phyloP scores from a whole-genome alignment of 129 eudicot species.

The Dittrichia graveolens region DNA sequence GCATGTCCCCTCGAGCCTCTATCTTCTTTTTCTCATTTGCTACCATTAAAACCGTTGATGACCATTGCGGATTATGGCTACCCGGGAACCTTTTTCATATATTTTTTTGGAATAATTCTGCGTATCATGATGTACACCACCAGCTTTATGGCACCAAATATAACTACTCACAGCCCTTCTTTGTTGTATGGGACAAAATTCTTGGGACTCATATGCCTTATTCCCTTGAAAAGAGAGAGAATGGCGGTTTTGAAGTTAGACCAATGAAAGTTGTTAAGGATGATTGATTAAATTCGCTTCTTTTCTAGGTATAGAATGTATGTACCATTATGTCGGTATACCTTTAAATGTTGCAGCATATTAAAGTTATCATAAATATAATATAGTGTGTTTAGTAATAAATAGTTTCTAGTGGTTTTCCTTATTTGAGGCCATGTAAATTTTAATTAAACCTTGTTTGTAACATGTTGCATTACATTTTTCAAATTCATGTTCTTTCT shows the following conservation, averaged over 20 bases:
- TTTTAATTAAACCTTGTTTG: slow-evolving; percentile 21
- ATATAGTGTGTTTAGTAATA: slow-evolving; percentile 25
- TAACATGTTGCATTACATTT: slow-evolving; percentile 21
- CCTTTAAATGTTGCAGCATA: slow-evolving; percentile 4
- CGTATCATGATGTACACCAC: slow-evolving; percentile 93
- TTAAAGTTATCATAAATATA: slow-evolving; percentile 29
- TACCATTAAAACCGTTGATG: slow-evolving; percentile 87
- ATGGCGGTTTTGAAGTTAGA: slow-evolving; percentile 84
- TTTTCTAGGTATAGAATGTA: slow-evolving; percentile 21
- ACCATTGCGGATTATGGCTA: slow-evolving; percentile 89
- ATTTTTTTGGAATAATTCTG: slow-evolving; percentile 75
- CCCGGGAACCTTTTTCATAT: slow-evolving; percentile 91
- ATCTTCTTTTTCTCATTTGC: slow-evolving; percentile 97
- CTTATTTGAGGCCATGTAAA: slow-evolving; percentile 14
- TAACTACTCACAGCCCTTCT: slow-evolving; percentile 92
- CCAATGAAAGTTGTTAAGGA: slow-evolving; percentile 73
- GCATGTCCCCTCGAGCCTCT: slow-evolving; percentile 92
- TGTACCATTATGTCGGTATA: slow-evolving; percentile 39
- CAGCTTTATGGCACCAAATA: slow-evolving; percentile 88
- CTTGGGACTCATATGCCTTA: slow-evolving; percentile 89
- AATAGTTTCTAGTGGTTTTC: slow-evolving; percentile 6
- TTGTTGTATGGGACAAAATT: slow-evolving; percentile 80
- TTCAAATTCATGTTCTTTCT: background rate
- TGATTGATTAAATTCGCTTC: slow-evolving; percentile 30
- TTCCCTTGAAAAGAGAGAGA: slow-evolving; percentile 61